Evolutionary conservation across 23 red algal genomes (phyloP), one percentile per base, ranked within the genome.

Genomic region (Gracilaria gracilis): DNA sequence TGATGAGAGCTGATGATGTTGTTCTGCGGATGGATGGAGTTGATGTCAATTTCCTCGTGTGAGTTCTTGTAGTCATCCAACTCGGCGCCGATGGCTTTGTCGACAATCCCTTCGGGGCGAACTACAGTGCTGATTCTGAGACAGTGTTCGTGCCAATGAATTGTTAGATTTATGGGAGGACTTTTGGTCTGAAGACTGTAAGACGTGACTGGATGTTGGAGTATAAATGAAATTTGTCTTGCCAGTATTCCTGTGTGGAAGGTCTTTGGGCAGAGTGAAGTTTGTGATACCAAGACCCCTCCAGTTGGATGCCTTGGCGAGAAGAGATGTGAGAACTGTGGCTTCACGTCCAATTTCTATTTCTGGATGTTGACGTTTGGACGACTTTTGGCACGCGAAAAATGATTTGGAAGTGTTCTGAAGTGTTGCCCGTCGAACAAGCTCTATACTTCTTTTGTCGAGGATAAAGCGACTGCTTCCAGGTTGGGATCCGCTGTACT

Each of bases 1-100:
- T 88, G 84, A 76, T 88, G 67, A 5, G 67, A 62, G 4, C 67
- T 49, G 4, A 88, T 33, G 1, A 72, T 16, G 12, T 88, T 75
- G 29, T 15, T 44, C 31, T 35, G 7, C 5, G 7, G 3, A 0
- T 67, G 66, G 58, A 59, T 6, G 8, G 38, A 14, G 32, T 20
- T 27, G 8, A 8, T 29, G 5, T 75, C 3, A 31, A 88, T 25
- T 57, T 34, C 44, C 12, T 51, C 12, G 28, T 75, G 76, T 3
- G 29, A 1, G 13, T 32, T 31, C 38, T 47, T 5, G 62, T 67
- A 86, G 6, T 20, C 64, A 4, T 75, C 27, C 50, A 61, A 21
- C 37, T 75, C 84, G 7, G 6, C 4, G 17, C 4, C 5, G 7
- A 88, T 75, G 21, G 67, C 17, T 46, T 75, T 51, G 28, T 88